phyloP scores from a whole-genome alignment of 768 basidiomycete species.

The Cyathus striatus region DNA sequence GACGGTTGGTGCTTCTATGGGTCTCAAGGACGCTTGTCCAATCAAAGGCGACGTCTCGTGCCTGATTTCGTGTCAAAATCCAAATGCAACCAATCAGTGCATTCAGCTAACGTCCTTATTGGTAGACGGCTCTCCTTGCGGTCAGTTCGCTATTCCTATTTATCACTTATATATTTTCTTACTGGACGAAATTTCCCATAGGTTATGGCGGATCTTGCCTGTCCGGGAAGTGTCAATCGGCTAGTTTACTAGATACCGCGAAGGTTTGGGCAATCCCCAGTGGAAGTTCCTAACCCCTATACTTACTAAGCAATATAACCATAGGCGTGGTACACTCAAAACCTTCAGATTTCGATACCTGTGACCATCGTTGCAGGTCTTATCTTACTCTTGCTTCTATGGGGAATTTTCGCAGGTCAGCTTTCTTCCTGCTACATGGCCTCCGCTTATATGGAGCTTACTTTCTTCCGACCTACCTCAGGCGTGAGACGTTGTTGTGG shows the following conservation, averaged over 20 bases:
- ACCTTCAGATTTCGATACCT: conserved; percentile 77
- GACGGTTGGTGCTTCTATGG: conserved; percentile 66
- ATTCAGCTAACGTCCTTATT: conserved; percentile 65
- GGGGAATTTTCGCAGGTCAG: conserved; percentile 39
- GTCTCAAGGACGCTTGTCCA: conserved; percentile 62
- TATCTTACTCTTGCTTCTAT: conserved; percentile 54
- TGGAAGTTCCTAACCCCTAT: too few relatives aligned
- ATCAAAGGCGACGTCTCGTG: conserved; percentile 60
- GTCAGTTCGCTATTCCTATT: conserved; percentile 30
- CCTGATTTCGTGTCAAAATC: conserved; percentile 78
- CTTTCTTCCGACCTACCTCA: conserved; percentile 9
- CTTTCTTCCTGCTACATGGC: conserved; percentile 5
- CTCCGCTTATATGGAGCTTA: neutral
- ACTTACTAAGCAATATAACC: too few relatives aligned
- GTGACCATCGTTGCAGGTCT: conserved; percentile 70
- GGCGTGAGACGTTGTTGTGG: conserved; percentile 30
- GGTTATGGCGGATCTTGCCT: conserved; percentile 70
- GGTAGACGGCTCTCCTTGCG: conserved; percentile 81
- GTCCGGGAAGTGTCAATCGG: conserved; percentile 56
- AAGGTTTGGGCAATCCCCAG: conserved; percentile 49
- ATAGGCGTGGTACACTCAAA: conserved; percentile 65
- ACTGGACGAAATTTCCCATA: conserved; percentile 22
- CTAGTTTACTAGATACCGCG: conserved; percentile 51
- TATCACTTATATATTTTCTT: neutral
- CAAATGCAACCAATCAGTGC: conserved; percentile 53